Evolutionary conservation across 78 protist genomes (phyloP).

Genomic region (Guillardia theta): DNA sequence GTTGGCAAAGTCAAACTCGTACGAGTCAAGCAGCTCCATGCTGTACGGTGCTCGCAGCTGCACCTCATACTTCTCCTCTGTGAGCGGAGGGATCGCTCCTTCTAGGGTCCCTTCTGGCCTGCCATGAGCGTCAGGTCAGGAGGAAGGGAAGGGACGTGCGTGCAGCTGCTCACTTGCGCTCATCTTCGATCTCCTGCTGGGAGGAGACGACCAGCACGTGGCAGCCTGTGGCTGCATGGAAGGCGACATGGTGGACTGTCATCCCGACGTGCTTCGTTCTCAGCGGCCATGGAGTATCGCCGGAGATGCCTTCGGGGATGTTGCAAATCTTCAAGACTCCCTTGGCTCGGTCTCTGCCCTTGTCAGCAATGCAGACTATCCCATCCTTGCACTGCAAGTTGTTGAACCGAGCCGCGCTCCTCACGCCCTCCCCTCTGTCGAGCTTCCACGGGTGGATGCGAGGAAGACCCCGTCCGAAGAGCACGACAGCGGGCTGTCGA

Average conservation of each 20-base stretch:
- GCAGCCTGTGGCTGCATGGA: background rate
- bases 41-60: background rate
- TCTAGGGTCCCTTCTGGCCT: background rate
- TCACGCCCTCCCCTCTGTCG: background rate
- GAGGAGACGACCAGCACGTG: background rate
- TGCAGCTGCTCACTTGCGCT: no score
- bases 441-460: background rate
- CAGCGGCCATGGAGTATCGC: background rate
- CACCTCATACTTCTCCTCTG: background rate
- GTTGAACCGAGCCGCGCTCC: background rate
- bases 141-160: no score
- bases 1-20: background rate
- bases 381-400: background rate
- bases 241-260: background rate
- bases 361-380: constrained; percentile 24
- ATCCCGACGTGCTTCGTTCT: background rate
- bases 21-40: background rate
- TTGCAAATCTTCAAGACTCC: background rate
- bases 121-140: no score
- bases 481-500: background rate
- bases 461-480: background rate
- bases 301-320: background rate
- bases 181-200: background rate
- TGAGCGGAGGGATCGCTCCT: background rate
- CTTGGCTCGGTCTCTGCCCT: background rate